These are phyloP conservation scores for Penicillium sclerotiorum DNA, from an alignment of 2,329 filamentous ascomycete genomes.

Conservation along the genomic window DNA sequence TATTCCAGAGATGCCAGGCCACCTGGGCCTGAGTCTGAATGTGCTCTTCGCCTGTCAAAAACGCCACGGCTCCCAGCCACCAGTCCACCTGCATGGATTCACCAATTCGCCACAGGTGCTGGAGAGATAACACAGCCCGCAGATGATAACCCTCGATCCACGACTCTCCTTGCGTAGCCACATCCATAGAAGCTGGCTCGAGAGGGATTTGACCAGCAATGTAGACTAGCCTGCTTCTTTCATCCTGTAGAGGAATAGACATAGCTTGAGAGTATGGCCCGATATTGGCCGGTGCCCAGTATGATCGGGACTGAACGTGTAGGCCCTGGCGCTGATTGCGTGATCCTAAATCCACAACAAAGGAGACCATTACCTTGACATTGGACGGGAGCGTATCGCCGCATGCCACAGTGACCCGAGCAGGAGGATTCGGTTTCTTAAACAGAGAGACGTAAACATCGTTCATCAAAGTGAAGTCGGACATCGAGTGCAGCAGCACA, in stretches of 20 bases:
- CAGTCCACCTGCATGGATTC: slow-evolving; percentile 69
- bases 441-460: slow-evolving; percentile 75
- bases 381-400: slow-evolving; percentile 65
- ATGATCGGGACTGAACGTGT: slow-evolving; percentile 90
- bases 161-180: slow-evolving; percentile 26
- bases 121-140: slow-evolving; percentile 73
- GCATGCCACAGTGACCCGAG: slow-evolving; percentile 80
- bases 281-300: slow-evolving; percentile 98
- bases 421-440: slow-evolving; percentile 75
- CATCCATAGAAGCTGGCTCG: slow-evolving; percentile 74
- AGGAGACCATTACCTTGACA: slow-evolving; percentile 63
- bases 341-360: slow-evolving; percentile 47
- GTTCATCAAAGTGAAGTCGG: slow-evolving; percentile 77
- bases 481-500: slow-evolving; percentile 76
- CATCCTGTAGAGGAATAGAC: slow-evolving; percentile 33
- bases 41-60: slow-evolving; percentile 57
- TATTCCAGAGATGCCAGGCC: slow-evolving; percentile 51
- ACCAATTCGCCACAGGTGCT: slow-evolving; percentile 87
- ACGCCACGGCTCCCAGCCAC: slow-evolving; percentile 77
- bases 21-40: slow-evolving; percentile 38
- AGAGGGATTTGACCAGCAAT: slow-evolving; percentile 93
- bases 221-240: slow-evolving; percentile 53
- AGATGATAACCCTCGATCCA: slow-evolving; percentile 50
- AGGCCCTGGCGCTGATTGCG: slow-evolving; percentile 55
- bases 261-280: slow-evolving; percentile 95